phyloP scores from a whole-genome alignment of 1,284 basidiomycete species.

The Marasmius tenuissimus region DNA sequence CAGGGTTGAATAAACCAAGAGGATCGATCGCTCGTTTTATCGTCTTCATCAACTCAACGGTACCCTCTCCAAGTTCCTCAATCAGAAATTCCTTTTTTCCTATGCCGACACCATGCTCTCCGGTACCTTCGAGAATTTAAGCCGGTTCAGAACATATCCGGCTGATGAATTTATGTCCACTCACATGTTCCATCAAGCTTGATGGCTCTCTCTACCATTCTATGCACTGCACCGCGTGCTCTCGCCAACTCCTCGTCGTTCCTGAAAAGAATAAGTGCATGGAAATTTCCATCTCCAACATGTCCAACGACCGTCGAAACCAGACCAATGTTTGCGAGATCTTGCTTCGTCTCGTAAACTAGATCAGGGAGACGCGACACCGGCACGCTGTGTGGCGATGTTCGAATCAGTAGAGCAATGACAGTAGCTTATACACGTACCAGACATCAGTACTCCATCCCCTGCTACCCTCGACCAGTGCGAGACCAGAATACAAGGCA shows the following conservation, averaged over 20 bases:
- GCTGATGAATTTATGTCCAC: slow-evolving; percentile 17
- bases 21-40: slow-evolving; percentile 82
- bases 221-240: slow-evolving; percentile 55
- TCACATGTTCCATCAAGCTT: slow-evolving; percentile 75
- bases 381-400: slow-evolving; percentile 59
- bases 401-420: slow-evolving; percentile 3
- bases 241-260: slow-evolving; percentile 57
- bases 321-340: slow-evolving; percentile 61
- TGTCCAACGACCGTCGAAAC: slow-evolving; percentile 75
- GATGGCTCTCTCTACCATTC: slow-evolving; percentile 75
- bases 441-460: slow-evolving; percentile 88
- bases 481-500: slow-evolving; percentile 71
- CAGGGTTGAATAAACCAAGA: slow-evolving; percentile 79
- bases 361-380: slow-evolving; percentile 77
- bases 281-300: slow-evolving; percentile 78
- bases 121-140: slow-evolving; percentile 49
- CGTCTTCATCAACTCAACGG: slow-evolving; percentile 82
- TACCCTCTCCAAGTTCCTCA: slow-evolving; percentile 79
- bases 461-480: slow-evolving; percentile 59
- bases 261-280: slow-evolving; percentile 60
- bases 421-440: slow-evolving; percentile 40
- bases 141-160: background rate
- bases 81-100: slow-evolving; percentile 78
- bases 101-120: slow-evolving; percentile 89
- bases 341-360: slow-evolving; percentile 75